Evolutionary conservation across 2,329 filamentous ascomycete genomes (phyloP), one percentile per base, ranked within the genome.

Genomic region (Gremmenia infestans): DNA sequence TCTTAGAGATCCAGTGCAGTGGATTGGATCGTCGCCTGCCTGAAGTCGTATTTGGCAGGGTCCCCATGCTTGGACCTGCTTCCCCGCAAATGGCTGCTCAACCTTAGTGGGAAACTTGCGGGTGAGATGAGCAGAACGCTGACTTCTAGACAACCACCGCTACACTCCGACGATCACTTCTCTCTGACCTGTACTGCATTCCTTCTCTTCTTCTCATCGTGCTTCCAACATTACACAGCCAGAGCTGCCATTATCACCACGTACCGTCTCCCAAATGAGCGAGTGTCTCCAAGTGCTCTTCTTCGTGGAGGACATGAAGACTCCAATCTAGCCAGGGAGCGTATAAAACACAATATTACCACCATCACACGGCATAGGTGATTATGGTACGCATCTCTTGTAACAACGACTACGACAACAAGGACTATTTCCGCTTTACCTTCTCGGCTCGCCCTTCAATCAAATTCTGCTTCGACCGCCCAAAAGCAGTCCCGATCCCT

Each of bases 391-490:
- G 59, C 53, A 60, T 63, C 56, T 65, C 59, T 50, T 54, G 56
- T 50, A 63, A 63, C 52, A 52, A 55, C 53, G 55, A 53, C 23
- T 56, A 59, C 23, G 56, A 59, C 45, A 43, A 51, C 36, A 57
- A 56, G 51, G 64, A 62, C 40, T 61, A 63, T 14, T 73, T 76
- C 55, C 67, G 67, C 17, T 77, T 76, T 53, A 66, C 67, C 8
- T 74, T 67, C 52, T 58, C 61, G 40, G 61, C 69, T 37, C 52
- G 61, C 39, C 65, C 70, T 23, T 60, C 66, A 8, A 65, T 69
- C 60, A 65, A 65, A 36, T 69, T 75, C 51, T 66, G 63, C 19
- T 75, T 74, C 62, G 63, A 68, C 45, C 58, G 62, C 35, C 70
- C 67, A 37, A 62, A 60, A 22, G 55, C 65, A 14, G 51, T 63